Evolutionary conservation across 1,284 basidiomycete genomes (phyloP).

Genomic region (Omphalotus olearius): DNA sequence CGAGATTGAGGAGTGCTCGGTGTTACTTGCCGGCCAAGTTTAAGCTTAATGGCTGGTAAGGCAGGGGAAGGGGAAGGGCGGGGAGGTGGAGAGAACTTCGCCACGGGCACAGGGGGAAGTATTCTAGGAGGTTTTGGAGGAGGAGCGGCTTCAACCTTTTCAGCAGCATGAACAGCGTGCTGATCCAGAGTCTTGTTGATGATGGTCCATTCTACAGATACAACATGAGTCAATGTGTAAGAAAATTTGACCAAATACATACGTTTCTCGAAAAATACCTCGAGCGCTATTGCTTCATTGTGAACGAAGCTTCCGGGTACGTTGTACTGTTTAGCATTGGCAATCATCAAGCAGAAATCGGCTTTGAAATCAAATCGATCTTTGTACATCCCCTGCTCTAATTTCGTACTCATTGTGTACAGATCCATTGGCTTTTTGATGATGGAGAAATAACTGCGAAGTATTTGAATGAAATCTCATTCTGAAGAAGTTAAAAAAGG

Average conservation of each 20-base stretch:
- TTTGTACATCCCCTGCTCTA: slow-evolving; percentile 85
- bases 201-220: slow-evolving; percentile 60
- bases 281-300: slow-evolving; percentile 73
- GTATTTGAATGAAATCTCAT: slow-evolving; percentile 8
- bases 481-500: slow-evolving; percentile 6
- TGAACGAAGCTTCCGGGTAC: slow-evolving; percentile 68
- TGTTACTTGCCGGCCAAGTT: slow-evolving; percentile 34
- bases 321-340: slow-evolving; percentile 90
- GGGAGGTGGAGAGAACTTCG: slow-evolving; percentile 28
- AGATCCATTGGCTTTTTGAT: slow-evolving; percentile 97
- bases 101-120: slow-evolving; percentile 26
- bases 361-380: slow-evolving; percentile 81
- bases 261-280: slow-evolving; percentile 85
- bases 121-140: slow-evolving; percentile 23
- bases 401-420: slow-evolving; percentile 83
- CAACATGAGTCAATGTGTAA: slow-evolving; percentile 7
- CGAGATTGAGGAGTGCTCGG: slow-evolving; percentile 16
- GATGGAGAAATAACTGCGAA: slow-evolving; percentile 77
- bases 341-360: slow-evolving; percentile 87
- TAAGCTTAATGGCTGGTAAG: slow-evolving; percentile 56
- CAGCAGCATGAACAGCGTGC: slow-evolving; percentile 23
- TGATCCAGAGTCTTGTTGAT: slow-evolving; percentile 72
- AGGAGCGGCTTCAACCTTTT: slow-evolving; percentile 19
- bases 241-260: slow-evolving; percentile 29
- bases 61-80: slow-evolving; percentile 14